phyloP scores from a whole-genome alignment of 345 rosid species.

The Eucalyptus curtisii region DNA sequence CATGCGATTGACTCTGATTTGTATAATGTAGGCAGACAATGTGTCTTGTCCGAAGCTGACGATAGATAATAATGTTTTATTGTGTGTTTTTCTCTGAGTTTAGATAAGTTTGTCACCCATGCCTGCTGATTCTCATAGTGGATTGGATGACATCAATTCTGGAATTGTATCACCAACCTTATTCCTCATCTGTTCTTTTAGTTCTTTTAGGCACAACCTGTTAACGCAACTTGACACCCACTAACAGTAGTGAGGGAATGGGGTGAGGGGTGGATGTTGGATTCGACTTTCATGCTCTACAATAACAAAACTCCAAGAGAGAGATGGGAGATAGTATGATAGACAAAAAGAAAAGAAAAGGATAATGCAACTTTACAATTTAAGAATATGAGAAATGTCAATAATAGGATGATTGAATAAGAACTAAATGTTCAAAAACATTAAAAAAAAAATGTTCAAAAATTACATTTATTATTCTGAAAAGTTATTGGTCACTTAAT shows the following conservation, averaged over 20 bases:
- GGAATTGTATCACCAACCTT: neutral
- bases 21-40: no score
- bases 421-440: no score
- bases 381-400: neutral
- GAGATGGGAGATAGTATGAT: neutral
- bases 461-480: no score
- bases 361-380: neutral
- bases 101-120: neutral
- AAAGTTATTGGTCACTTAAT: no score
- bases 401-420: no score
- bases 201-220: neutral
- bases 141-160: neutral
- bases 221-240: neutral
- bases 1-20: no score
- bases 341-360: neutral
- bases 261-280: neutral
- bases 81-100: neutral
- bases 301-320: no score
- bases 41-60: neutral
- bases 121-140: neutral
- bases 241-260: rapidly evolving
- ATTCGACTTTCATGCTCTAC: rapidly evolving
- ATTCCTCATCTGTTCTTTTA: neutral
- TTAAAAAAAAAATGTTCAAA: no score
- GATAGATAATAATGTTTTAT: neutral